Conservation (phyloP, 176 grass and related monocot species). For the Neostapfia colusana region DNA sequence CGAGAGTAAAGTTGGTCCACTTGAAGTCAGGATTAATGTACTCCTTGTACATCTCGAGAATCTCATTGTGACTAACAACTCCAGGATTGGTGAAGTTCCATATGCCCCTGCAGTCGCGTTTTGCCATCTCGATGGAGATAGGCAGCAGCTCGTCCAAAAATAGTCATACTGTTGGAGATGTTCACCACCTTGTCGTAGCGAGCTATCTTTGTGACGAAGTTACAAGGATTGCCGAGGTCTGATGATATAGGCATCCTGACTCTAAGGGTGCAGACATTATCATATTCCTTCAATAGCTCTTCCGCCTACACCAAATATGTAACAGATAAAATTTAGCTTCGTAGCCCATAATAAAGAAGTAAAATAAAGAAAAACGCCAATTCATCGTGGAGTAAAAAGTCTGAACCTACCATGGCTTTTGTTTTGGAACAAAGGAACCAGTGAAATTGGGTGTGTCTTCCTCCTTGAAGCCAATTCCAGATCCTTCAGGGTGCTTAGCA, state of each 20-base stretch:
- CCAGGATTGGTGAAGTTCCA: slow-evolving; percentile 74
- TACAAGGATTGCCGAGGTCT: slow-evolving; percentile 63
- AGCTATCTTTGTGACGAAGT: slow-evolving; percentile 63
- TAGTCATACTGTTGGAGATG: slow-evolving; percentile 65
- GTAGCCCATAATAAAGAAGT: neutral
- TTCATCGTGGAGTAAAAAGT: neutral
- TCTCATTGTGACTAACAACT: slow-evolving; percentile 60
- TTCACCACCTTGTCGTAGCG: slow-evolving; percentile 65
- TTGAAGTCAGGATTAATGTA: slow-evolving; percentile 55
- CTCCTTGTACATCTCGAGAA: slow-evolving; percentile 61
- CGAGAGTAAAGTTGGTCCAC: slow-evolving; percentile 61
- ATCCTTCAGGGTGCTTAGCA: slow-evolving; percentile 49
- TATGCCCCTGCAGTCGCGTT: slow-evolving; percentile 56
- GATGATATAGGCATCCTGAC: too few relatives aligned
- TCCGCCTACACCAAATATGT: slow-evolving; percentile 45
- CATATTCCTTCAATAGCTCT: too few relatives aligned
- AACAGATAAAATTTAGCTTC: slow-evolving; percentile 7
- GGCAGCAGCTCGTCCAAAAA: slow-evolving; percentile 66
- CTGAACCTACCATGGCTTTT: slow-evolving; percentile 63
- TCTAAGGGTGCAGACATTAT: too few relatives aligned
- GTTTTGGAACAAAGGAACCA: slow-evolving; percentile 79
- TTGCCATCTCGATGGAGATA: slow-evolving; percentile 61
- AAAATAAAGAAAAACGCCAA: neutral
- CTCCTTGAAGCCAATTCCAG: slow-evolving; percentile 14
- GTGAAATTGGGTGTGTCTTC: slow-evolving; percentile 17